Evolutionary conservation across 2,329 filamentous ascomycete genomes (phyloP).

Genomic region (Geoglossum cookeanum): DNA sequence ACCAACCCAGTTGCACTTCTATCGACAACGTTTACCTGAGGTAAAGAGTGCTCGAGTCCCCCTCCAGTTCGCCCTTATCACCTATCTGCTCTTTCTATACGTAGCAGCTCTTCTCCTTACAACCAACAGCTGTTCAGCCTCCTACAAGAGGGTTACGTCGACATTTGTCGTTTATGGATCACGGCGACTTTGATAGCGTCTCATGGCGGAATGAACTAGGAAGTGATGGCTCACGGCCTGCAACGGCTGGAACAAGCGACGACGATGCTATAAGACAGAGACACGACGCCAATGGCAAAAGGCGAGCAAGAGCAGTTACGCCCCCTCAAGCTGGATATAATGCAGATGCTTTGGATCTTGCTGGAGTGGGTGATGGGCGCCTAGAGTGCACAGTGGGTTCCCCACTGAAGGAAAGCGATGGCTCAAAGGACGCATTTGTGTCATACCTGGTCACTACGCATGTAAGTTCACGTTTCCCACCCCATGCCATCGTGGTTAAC

Average conservation of each 20-base stretch:
- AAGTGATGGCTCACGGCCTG: slow-evolving; percentile 19
- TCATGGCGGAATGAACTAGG: slow-evolving; percentile 52
- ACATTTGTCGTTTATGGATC: slow-evolving; percentile 16
- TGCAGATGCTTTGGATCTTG: slow-evolving; percentile 36
- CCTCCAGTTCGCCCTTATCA: not conserved
- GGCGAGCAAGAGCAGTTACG: slow-evolving; percentile 24
- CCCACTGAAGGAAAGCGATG: slow-evolving; percentile 87
- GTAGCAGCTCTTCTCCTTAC: too few relatives aligned
- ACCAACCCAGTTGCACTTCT: not conserved
- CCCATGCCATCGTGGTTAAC: not conserved
- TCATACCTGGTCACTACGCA: slow-evolving; percentile 88
- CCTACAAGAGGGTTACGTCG: not conserved
- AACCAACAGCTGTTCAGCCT: not conserved
- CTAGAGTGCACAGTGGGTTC: slow-evolving; percentile 69
- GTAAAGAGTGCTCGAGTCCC: not conserved
- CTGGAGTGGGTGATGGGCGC: slow-evolving; percentile 48
- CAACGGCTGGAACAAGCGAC: slow-evolving; percentile 17
- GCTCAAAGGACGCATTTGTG: slow-evolving; percentile 89
- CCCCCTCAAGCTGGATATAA: slow-evolving; percentile 26
- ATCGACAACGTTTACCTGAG: not conserved
- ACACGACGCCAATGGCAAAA: slow-evolving; percentile 27
- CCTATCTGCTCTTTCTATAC: not conserved
- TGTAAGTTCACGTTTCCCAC: slow-evolving; percentile 29
- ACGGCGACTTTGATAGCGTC: slow-evolving; percentile 63
- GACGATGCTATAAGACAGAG: slow-evolving; percentile 21